Evolutionary conservation across 164 flowering plant species (phyloP).

Genomic region (Sextonia rubra): DNA sequence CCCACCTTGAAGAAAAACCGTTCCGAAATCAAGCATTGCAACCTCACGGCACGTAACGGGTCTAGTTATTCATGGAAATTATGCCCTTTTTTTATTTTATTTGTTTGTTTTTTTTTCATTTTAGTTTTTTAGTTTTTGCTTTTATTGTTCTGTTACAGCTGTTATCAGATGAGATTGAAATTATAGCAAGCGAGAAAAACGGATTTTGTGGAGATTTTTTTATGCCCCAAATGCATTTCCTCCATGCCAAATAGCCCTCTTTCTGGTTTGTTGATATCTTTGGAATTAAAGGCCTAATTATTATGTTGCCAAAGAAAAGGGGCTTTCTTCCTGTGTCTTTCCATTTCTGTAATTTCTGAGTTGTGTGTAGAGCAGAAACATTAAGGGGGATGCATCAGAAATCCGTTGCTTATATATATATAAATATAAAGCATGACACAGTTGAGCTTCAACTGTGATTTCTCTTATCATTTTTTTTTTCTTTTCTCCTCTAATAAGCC

Average conservation of each 20-base stretch:
- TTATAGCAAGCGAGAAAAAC: conserved; percentile 8
- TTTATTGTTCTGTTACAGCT: not conserved
- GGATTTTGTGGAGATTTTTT: conserved; percentile 8
- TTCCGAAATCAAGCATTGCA: not conserved
- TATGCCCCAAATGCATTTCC: not conserved
- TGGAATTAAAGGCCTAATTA: conserved; percentile 2
- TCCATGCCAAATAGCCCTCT: not conserved
- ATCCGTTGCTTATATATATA: not conserved
- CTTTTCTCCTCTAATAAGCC: not conserved
- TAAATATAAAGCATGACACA: too few species aligned
- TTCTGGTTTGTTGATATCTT: not conserved
- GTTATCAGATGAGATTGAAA: not conserved
- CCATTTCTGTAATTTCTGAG: not conserved
- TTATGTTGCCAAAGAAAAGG: not conserved
- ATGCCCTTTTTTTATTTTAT: not conserved
- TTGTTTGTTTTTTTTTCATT: not conserved
- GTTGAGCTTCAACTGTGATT: not conserved
- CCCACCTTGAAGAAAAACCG: not conserved
- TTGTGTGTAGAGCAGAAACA: not conserved
- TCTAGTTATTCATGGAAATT: not conserved
- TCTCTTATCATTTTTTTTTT: not conserved
- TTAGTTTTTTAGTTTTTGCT: too few species aligned
- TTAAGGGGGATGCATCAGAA: not conserved
- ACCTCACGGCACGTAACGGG: not conserved
- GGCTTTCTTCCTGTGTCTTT: conserved; percentile 2